A percentile compares a stretch with the other conserved stretches of the same genome.
These are phyloP conservation scores for Aristolochia contorta DNA, from an alignment of 164 flowering plant genomes.

Conservation along the genomic window DNA sequence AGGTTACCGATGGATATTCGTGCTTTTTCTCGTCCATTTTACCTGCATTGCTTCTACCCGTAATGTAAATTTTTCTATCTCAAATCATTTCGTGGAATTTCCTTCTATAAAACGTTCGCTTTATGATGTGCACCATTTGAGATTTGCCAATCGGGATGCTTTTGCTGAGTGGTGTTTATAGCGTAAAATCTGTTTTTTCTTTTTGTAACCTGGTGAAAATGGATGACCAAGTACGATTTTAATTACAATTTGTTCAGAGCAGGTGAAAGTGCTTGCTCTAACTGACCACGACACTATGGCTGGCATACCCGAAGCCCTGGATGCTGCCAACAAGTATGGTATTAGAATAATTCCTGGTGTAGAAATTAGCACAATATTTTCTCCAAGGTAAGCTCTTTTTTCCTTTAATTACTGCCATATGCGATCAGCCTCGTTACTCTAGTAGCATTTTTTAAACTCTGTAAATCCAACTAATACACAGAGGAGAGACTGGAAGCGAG, in stretches of 20 bases:
- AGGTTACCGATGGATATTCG: no score
- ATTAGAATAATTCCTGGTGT: conserved; percentile 92
- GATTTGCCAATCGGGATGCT: no score
- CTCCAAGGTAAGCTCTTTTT: conserved; percentile 9
- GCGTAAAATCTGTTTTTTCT: no score
- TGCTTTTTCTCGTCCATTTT: no score
- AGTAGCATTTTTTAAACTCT: no score
- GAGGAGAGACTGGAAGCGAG: conserved; percentile 34
- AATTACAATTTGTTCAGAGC: conserved; percentile 25
- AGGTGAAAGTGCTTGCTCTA: conserved; percentile 94
- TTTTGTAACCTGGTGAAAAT: not conserved
- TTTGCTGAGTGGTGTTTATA: no score
- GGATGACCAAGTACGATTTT: conserved; percentile 2
- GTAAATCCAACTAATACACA: not conserved
- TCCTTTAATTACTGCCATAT: not conserved
- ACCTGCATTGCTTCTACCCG: no score
- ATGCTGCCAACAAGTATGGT: conserved; percentile 66
- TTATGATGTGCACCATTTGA: no score
- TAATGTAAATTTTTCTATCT: no score
- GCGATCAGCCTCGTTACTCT: not conserved
- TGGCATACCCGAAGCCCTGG: conserved; percentile 88
- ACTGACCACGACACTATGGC: conserved; percentile 47
- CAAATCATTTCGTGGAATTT: no score
- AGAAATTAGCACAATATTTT: conserved; percentile 77
- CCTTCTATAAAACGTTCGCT: no score